Percentiles rank a stretch among this genome's conserved stretches.
Conservation (phyloP, 805 yeast genomes). For the Lachancea quebecensis region DNA sequence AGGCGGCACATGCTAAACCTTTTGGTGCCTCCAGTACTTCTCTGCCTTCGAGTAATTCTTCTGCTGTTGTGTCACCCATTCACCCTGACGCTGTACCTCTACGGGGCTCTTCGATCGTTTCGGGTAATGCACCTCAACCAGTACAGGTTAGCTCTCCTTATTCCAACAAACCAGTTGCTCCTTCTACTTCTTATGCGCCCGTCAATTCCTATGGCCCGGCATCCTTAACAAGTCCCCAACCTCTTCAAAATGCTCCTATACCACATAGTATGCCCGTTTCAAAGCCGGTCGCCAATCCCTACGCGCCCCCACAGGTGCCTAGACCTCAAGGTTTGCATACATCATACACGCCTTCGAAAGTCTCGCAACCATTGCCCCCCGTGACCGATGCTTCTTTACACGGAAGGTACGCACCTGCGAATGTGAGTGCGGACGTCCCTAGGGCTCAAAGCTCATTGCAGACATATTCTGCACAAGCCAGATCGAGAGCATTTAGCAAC, state of each 20-base stretch:
- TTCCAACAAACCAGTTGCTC: neutral
- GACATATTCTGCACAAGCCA: constrained; percentile 1
- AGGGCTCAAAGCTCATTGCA: neutral
- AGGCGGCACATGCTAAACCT: constrained; percentile 34
- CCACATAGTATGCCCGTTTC: neutral
- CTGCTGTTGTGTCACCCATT: neutral
- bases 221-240: neutral
- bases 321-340: neutral
- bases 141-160: no score
- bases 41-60: constrained; percentile 7
- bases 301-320: neutral
- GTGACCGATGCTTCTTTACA: neutral
- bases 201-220: neutral
- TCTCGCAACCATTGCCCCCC: neutral
- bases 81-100: neutral
- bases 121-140: no score
- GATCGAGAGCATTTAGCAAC: constrained; percentile 22
- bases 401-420: constrained; percentile 4
- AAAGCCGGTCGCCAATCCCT: neutral
- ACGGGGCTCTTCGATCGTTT: neutral
- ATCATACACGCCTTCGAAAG: neutral
- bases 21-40: constrained; percentile 29
- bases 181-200: neutral
- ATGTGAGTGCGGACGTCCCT: constrained; percentile 3
- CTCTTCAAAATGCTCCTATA: neutral